phyloP scores from a whole-genome alignment of 2,329 filamentous ascomycete species.

The Macrophomina tecta region DNA sequence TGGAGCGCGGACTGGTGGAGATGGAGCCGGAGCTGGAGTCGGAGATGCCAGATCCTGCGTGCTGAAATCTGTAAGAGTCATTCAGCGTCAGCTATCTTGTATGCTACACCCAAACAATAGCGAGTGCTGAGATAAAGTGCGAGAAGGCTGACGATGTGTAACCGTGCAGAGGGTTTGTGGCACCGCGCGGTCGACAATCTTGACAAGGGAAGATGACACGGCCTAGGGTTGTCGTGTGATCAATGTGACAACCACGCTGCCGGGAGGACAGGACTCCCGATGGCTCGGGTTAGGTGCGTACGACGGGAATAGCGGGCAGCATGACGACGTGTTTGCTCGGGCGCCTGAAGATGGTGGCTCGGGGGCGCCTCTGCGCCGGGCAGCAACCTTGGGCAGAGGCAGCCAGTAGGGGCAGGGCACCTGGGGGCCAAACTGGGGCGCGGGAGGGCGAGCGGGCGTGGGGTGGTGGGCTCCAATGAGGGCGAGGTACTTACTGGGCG shows the following conservation, averaged over 20 bases:
- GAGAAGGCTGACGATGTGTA: constrained; percentile 41
- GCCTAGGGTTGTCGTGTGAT: constrained; percentile 53
- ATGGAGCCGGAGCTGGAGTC: constrained; percentile 63
- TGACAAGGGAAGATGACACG: constrained; percentile 41
- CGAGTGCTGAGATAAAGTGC: constrained; percentile 27
- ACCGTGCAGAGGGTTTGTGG: constrained; percentile 42
- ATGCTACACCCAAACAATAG: constrained; percentile 26
- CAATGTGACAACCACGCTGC: constrained; percentile 49
- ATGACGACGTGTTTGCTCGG: constrained; percentile 49
- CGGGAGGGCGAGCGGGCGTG: constrained; percentile 33
- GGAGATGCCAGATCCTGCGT: constrained; percentile 49
- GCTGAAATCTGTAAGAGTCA: constrained; percentile 24
- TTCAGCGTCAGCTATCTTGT: constrained; percentile 26
- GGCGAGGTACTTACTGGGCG: constrained; percentile 57
- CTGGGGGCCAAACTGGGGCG: constrained; percentile 37
- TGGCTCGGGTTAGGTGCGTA: constrained; percentile 44
- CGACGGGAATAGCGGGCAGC: constrained; percentile 41
- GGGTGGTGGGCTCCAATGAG: constrained; percentile 44
- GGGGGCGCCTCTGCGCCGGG: constrained; percentile 22
- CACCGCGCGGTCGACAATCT: constrained; percentile 47
- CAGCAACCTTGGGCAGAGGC: constrained; percentile 24
- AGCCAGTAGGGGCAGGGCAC: constrained; percentile 21
- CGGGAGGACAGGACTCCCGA: constrained; percentile 47
- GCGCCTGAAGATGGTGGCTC: constrained; percentile 35
- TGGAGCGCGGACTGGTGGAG: constrained; percentile 59